Evolutionary conservation across 2,329 filamentous ascomycete species (phyloP).

Genomic region (Aphanocladium album): DNA sequence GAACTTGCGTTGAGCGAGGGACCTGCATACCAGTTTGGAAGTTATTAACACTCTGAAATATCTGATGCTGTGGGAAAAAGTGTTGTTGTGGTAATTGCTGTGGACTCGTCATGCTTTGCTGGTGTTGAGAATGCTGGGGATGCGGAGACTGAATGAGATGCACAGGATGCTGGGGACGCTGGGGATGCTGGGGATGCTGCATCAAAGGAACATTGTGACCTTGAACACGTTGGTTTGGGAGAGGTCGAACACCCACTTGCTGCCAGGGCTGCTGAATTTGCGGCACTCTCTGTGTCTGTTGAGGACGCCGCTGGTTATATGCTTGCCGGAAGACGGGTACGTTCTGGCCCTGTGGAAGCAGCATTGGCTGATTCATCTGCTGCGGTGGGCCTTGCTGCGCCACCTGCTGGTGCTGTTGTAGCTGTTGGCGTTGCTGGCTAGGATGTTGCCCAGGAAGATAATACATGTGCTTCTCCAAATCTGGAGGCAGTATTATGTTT

Average conservation of each 20-base stretch:
- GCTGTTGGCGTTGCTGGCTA: background rate
- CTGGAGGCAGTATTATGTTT: background rate
- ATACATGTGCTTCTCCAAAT: slow-evolving; percentile 7
- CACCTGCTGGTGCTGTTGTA: background rate
- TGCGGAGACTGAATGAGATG: background rate
- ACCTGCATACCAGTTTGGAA: background rate
- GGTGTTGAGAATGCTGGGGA: background rate
- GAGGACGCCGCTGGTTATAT: too few species aligned
- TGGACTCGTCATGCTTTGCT: background rate
- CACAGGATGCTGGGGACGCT: background rate
- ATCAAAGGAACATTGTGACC: background rate
- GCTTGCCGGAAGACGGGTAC: too few species aligned
- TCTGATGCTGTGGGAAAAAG: background rate
- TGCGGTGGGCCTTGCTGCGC: too few species aligned
- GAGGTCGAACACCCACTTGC: too few species aligned
- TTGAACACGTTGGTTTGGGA: too few species aligned
- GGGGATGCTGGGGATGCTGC: background rate
- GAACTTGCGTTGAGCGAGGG: background rate
- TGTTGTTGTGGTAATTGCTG: background rate
- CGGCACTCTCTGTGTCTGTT: too few species aligned
- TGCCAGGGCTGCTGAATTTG: background rate
- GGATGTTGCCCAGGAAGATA: background rate
- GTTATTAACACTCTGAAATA: background rate
- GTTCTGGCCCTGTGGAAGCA: too few species aligned
- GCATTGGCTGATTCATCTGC: too few species aligned